phyloP scores from a whole-genome alignment of 2,329 filamentous ascomycete genomes.

The Colletotrichum trifolii region DNA sequence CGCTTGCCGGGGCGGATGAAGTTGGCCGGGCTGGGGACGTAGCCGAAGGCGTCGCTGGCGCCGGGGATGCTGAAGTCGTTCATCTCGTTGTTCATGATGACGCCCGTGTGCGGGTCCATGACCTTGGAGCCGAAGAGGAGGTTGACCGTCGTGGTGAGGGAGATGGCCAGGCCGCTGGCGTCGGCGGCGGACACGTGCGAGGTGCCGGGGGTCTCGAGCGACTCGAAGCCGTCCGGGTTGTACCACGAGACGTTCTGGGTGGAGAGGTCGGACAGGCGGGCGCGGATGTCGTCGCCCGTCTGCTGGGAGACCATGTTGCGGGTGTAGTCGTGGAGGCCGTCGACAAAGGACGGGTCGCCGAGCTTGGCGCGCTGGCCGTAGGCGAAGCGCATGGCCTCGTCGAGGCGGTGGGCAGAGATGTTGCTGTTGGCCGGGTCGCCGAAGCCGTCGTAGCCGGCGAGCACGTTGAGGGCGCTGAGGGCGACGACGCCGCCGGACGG shows the following conservation, averaged over 20 bases:
- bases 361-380: conserved; percentile 80
- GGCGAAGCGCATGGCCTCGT: conserved; percentile 85
- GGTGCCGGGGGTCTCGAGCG: conserved; percentile 72
- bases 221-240: conserved; percentile 60
- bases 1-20: conserved; percentile 82
- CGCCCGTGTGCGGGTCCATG: conserved; percentile 83
- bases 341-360: conserved; percentile 80
- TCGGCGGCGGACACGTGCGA: conserved; percentile 77
- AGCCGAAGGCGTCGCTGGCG: conserved; percentile 79
- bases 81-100: conserved; percentile 75
- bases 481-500: conserved; percentile 81
- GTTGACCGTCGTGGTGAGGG: conserved; percentile 85
- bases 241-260: conserved; percentile 54
- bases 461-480: conserved; percentile 77
- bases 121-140: conserved; percentile 80
- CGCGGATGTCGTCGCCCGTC: conserved; percentile 63
- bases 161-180: conserved; percentile 75
- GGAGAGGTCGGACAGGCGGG: conserved; percentile 54
- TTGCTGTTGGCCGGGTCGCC: conserved; percentile 63
- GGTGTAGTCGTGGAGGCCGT: conserved; percentile 67
- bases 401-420: conserved; percentile 80
- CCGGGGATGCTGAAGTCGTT: conserved; percentile 84
- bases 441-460: conserved; percentile 77
- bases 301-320: conserved; percentile 72
- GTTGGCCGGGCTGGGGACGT: conserved; percentile 78